Base-by-base conservation (phyloP, 768 basidiomycete species). In the Auricularia cornea region DNA sequence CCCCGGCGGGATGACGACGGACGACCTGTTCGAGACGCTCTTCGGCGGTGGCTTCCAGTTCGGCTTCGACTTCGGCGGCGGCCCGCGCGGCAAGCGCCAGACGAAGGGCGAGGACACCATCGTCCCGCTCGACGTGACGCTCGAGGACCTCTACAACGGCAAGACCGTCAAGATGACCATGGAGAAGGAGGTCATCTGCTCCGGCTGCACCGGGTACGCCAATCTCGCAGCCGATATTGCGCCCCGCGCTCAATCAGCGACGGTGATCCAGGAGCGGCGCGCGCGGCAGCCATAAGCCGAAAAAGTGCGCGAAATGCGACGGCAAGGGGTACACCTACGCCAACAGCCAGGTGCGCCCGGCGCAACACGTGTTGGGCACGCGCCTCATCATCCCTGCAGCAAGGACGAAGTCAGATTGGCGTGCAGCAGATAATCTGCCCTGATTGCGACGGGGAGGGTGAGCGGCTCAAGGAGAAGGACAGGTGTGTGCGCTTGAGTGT, bases 71-170 rank as follows among this genome's bases (percentile, higher is more conserved):
- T 81, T 85, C 60, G 82, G 80, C 33, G 73, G 73, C 16, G 71
- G 71, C 6, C 60, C 60, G 59, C 69, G 66, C 38, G 68, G 63
- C 40, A 63, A 78, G 64, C 76, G 80, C 66, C 76, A 83, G 66
- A 78, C 78, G 16, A 86, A 84, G 68, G 88, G 88, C 18, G 80
- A 89, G 68, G 87, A 94, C 71, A 83, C 87, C 26, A 78, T 87
- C 56, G 85, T 93, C 66, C 84, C 86, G 3, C 89, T 95, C 72
- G 82, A 91, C 44, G 90, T 96, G 61, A 88, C 90, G 3, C 80
- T 98, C 32, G 95, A 97, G 74, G 95, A 98, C 72, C 77, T 95
- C 26, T 98, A 93, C 75, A 90, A 89, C 63, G 96, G 95, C 32
- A 95, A 94, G 75, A 83, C 82, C 11, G 87, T 94, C 63, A 90